phyloP scores from a whole-genome alignment of 495 filamentous ascomycete species.

The Saxophila tyrrhenica region DNA sequence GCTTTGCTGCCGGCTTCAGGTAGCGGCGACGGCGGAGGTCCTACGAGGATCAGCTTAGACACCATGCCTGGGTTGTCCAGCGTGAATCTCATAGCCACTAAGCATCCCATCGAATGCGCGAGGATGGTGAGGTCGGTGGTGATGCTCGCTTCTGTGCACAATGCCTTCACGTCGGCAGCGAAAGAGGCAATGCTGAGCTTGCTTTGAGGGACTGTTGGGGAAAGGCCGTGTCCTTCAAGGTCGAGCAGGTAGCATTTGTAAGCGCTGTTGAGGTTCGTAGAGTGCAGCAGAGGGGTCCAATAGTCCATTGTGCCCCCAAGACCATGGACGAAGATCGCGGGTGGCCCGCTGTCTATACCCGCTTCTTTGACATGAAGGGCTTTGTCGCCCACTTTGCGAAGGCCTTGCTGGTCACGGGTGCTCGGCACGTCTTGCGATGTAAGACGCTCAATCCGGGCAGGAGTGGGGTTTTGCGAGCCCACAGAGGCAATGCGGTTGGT shows the following conservation, averaged over 20 bases:
- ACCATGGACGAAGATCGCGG: conserved; percentile 40
- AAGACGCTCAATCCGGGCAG: neutral
- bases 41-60: conserved; percentile 32
- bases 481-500: conserved; percentile 32
- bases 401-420: neutral
- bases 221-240: conserved; percentile 43
- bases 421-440: neutral
- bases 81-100: conserved; percentile 34
- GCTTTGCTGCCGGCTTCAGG: conserved; percentile 34
- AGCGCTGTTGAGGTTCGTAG: conserved; percentile 4
- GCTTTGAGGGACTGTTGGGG: conserved; percentile 33
- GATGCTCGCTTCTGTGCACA: neutral
- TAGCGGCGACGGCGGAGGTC: conserved; percentile 31
- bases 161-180: conserved; percentile 3
- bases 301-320: conserved; percentile 34
- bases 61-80: conserved; percentile 30
- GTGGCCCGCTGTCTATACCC: conserved; percentile 16
- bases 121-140: conserved; percentile 23
- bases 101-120: conserved; percentile 37
- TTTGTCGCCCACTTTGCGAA: neutral
- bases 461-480: conserved; percentile 21
- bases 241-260: conserved; percentile 27
- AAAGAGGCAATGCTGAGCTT: conserved; percentile 32
- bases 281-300: conserved; percentile 33
- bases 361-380: neutral